A percentile compares a stretch with the other conserved stretches of the same genome.
Evolutionary conservation across 2,329 filamentous ascomycete species (phyloP).

Genomic region (Ophiognomonia clavigignenti-juglandacearum): DNA sequence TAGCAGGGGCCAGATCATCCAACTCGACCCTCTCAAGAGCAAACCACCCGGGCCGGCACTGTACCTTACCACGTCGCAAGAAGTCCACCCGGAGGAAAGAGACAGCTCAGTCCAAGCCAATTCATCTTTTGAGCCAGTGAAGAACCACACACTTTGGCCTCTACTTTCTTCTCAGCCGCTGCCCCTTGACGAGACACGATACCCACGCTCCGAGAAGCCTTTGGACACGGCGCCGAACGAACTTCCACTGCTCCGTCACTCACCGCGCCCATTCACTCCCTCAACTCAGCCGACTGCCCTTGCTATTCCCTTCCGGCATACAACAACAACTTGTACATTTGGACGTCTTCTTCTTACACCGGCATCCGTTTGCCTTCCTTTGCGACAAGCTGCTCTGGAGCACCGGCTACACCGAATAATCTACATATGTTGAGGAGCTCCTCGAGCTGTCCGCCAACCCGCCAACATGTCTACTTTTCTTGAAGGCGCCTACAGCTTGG

Average conservation of each 20-base stretch:
- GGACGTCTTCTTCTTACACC: too few relatives aligned
- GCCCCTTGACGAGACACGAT: not conserved
- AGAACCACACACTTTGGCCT: not conserved
- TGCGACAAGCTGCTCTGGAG: not conserved
- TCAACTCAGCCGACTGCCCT: too few relatives aligned
- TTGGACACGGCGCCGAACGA: not conserved
- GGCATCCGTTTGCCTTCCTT: too few relatives aligned
- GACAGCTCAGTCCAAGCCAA: not conserved
- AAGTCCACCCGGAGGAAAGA: not conserved
- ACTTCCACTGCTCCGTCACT: not conserved
- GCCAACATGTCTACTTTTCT: slow-evolving; percentile 87
- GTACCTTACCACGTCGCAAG: not conserved
- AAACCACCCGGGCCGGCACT: not conserved
- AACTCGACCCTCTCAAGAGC: not conserved
- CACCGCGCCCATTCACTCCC: not conserved
- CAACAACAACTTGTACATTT: too few relatives aligned
- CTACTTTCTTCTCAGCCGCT: not conserved
- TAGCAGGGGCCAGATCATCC: slow-evolving; percentile 16
- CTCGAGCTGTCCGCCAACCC: slow-evolving; percentile 14
- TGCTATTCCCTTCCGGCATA: not conserved
- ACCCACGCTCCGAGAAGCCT: not conserved
- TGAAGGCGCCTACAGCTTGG: slow-evolving; percentile 91
- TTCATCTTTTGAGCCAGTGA: not conserved
- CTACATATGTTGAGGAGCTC: slow-evolving; percentile 12
- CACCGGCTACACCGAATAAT: not conserved